Conservation (phyloP, 1,139 yeast species). For the Hyphopichia burtonii region DNA sequence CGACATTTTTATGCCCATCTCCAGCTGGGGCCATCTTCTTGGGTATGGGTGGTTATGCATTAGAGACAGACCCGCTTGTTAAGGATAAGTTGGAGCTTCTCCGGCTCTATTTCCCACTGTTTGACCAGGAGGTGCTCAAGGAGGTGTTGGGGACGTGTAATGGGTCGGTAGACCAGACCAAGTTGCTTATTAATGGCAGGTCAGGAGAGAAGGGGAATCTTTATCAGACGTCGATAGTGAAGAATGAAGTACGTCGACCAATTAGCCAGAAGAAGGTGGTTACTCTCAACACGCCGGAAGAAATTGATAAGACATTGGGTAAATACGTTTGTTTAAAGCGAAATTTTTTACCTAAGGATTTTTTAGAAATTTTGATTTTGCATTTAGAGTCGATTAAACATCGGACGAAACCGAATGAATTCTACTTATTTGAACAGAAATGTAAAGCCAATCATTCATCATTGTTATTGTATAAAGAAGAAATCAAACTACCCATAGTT, state of each 20-base stretch:
- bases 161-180: constrained; percentile 34
- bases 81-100: constrained; percentile 12
- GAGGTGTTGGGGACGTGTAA: constrained; percentile 39
- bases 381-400: constrained; percentile 39
- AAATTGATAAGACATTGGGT: constrained; percentile 33
- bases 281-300: constrained; percentile 26
- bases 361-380: constrained; percentile 45
- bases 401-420: constrained; percentile 39
- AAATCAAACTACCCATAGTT: constrained; percentile 8
- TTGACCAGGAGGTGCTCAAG: constrained; percentile 23
- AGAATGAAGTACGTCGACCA: too few species aligned
- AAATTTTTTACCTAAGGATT: constrained; percentile 49
- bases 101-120: constrained; percentile 12
- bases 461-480: constrained; percentile 30
- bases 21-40: too few species aligned
- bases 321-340: constrained; percentile 52
- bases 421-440: constrained; percentile 59
- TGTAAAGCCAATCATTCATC: constrained; percentile 56
- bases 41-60: too few species aligned
- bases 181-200: constrained; percentile 17
- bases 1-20: too few species aligned
- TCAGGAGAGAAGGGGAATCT: neutral
- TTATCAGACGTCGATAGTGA: constrained; percentile 1
- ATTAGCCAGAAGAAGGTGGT: constrained; percentile 5
- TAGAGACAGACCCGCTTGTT: neutral